Conservation (phyloP, 169 alveolate genomes). For the Miamiensis avidus region DNA sequence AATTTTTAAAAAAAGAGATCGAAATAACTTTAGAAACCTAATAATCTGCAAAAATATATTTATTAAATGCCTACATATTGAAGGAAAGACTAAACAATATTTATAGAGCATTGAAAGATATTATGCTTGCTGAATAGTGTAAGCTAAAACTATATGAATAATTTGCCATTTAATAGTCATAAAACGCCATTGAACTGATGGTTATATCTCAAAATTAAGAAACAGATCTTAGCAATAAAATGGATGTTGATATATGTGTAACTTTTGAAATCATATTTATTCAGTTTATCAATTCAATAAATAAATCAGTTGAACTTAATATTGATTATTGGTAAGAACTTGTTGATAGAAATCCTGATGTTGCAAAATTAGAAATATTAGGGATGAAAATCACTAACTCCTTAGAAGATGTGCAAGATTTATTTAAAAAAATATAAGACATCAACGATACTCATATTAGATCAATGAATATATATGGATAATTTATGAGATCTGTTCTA, state of each 20-base stretch:
- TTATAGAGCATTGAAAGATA: neutral
- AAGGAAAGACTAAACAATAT: neutral
- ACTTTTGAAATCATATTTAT: neutral
- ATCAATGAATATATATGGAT: neutral
- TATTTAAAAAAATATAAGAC: neutral
- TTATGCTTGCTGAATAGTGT: neutral
- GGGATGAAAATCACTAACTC: neutral
- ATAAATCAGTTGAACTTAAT: neutral
- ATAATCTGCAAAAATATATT: neutral
- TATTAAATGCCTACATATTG: neutral
- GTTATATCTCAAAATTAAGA: neutral
- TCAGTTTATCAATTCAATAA: no score
- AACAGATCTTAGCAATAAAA: neutral
- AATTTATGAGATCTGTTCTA: neutral
- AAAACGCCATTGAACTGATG: neutral
- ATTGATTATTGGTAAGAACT: neutral
- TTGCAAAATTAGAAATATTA: no score
- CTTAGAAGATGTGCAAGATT: neutral
- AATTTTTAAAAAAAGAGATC: no score
- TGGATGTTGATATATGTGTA: neutral
- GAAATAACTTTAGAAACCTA: neutral
- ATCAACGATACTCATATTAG: neutral
- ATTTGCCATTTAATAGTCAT: neutral
- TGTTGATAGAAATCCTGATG: neutral
- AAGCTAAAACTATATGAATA: neutral